Evolutionary conservation across 345 rosid genomes (phyloP).

Genomic region (Acer campestre): DNA sequence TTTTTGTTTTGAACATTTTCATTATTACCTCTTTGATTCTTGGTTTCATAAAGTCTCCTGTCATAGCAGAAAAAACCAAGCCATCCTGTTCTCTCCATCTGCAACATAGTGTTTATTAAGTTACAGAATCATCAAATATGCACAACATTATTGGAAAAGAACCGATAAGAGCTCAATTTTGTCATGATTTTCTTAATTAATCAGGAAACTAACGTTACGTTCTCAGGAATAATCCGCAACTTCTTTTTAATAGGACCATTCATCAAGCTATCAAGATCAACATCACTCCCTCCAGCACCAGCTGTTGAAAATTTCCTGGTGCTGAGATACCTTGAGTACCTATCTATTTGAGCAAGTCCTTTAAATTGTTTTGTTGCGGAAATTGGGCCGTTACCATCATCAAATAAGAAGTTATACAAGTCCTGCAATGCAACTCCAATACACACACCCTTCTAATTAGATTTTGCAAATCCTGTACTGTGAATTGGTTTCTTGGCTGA

Average conservation of each 20-base stretch:
- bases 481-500: not conserved
- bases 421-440: slow-evolving; percentile 23
- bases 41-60: slow-evolving; percentile 46
- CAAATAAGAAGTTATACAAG: slow-evolving; percentile 39
- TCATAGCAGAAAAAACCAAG: slow-evolving; percentile 28
- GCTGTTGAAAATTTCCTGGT: not conserved
- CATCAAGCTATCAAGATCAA: slow-evolving; percentile 23
- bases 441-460: not conserved
- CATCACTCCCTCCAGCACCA: not conserved
- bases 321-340: slow-evolving; percentile 13
- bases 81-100: slow-evolving; percentile 35
- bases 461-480: not conserved
- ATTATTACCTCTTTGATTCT: slow-evolving; percentile 45
- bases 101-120: not conserved
- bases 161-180: not conserved
- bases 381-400: not conserved
- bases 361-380: not conserved
- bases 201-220: slow-evolving; percentile 29
- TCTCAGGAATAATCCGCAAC: slow-evolving; percentile 41
- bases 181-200: too few species aligned
- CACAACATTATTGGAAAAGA: not conserved
- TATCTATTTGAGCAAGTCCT: not conserved
- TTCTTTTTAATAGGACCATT: slow-evolving; percentile 36
- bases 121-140: not conserved
- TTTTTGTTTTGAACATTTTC: not conserved